phyloP scores from a whole-genome alignment of 1,139 yeast genomes.

The Kurtzmaniella quercitrusa region DNA sequence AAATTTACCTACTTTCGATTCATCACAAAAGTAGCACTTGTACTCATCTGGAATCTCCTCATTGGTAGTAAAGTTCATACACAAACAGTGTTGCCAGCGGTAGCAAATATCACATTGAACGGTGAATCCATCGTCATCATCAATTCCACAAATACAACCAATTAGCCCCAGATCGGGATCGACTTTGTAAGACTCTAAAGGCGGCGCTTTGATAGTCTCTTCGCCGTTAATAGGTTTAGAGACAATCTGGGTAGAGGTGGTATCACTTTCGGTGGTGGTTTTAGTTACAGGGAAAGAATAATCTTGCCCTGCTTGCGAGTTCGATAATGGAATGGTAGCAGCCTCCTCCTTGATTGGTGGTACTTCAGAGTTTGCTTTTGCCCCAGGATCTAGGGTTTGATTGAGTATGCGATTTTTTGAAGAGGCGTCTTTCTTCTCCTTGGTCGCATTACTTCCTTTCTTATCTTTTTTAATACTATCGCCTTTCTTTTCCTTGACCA shows the following conservation, averaged over 20 bases:
- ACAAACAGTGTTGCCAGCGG: constrained; percentile 92
- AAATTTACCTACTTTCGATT: constrained; percentile 47
- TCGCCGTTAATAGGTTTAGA: neutral
- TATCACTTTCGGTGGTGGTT: constrained; percentile 2
- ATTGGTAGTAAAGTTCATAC: constrained; percentile 73
- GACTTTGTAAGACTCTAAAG: constrained; percentile 48
- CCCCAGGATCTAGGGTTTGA: no score
- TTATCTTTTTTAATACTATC: neutral
- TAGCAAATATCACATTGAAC: constrained; percentile 90
- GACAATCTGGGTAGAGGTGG: neutral
- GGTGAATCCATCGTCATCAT: constrained; percentile 93
- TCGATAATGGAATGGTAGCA: no score
- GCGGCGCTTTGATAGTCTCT: constrained; percentile 28
- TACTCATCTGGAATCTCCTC: constrained; percentile 76
- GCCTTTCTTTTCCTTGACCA: constrained; percentile 1
- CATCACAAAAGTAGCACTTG: constrained; percentile 76
- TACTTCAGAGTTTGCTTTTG: no score
- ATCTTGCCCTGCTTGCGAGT: no score
- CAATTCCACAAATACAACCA: constrained; percentile 84
- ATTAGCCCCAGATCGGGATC: constrained; percentile 81
- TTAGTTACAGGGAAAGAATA: neutral
- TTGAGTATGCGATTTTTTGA: no score
- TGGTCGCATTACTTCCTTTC: neutral
- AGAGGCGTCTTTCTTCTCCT: neutral
- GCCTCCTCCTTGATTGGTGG: no score